Evolutionary conservation across 768 basidiomycete species (phyloP).

Genomic region (Termitomyces bulborhizus): DNA sequence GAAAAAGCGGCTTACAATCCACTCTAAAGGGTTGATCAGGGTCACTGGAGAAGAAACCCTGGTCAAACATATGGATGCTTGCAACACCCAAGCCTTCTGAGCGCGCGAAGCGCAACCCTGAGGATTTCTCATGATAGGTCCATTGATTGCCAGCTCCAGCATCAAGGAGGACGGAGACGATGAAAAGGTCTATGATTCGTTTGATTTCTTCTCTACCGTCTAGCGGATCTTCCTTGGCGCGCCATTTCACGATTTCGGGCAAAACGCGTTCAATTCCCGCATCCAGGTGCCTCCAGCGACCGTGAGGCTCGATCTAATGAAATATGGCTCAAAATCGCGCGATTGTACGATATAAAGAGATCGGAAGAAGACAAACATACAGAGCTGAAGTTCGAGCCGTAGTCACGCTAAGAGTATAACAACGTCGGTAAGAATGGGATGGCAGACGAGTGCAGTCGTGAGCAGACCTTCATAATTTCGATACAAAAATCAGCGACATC

Average conservation of each 20-base stretch:
- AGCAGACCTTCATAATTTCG: slow-evolving; percentile 69
- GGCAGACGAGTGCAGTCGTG: not conserved
- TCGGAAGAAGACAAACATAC: slow-evolving; percentile 30
- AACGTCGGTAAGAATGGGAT: not conserved
- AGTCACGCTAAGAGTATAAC: slow-evolving; percentile 60
- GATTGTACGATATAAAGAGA: not conserved
- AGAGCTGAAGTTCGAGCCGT: slow-evolving; percentile 56
- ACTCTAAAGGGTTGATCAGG: slow-evolving; percentile 59
- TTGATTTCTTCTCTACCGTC: slow-evolving; percentile 56
- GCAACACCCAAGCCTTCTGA: slow-evolving; percentile 88
- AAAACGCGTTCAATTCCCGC: slow-evolving; percentile 57
- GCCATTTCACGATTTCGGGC: slow-evolving; percentile 57
- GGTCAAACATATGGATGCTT: slow-evolving; percentile 82
- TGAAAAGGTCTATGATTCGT: slow-evolving; percentile 82
- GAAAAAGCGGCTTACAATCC: slow-evolving; percentile 54
- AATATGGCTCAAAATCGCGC: not conserved
- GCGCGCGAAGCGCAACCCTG: slow-evolving; percentile 48
- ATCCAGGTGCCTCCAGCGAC: slow-evolving; percentile 88
- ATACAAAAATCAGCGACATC: slow-evolving; percentile 71
- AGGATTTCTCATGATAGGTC: slow-evolving; percentile 61
- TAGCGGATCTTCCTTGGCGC: slow-evolving; percentile 29
- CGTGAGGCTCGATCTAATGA: slow-evolving; percentile 77
- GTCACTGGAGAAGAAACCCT: slow-evolving; percentile 76
- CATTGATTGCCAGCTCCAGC: slow-evolving; percentile 87
- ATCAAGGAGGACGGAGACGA: slow-evolving; percentile 89